Evolutionary conservation across 768 basidiomycete species (phyloP).

Genomic region (Mycena amicta): DNA sequence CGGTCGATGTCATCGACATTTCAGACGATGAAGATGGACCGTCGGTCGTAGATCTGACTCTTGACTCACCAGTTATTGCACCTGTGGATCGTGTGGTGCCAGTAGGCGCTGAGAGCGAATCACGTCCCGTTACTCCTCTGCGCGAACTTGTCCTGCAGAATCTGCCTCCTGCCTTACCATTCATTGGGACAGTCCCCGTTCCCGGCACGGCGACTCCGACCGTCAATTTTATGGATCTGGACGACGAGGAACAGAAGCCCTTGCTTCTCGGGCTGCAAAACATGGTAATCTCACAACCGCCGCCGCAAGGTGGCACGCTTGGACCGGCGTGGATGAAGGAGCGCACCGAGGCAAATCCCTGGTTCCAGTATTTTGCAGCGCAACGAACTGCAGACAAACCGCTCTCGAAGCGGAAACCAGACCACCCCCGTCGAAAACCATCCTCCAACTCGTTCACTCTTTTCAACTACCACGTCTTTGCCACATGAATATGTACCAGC

Average conservation of each 20-base stretch:
- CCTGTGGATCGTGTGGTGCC: too few relatives aligned
- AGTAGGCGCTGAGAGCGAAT: too few relatives aligned
- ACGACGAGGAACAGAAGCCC: not conserved
- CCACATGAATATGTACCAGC: not conserved
- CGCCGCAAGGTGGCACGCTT: not conserved
- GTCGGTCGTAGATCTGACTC: not conserved
- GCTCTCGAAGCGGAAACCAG: not conserved
- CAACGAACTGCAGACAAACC: not conserved
- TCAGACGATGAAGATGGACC: not conserved
- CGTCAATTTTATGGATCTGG: too few relatives aligned
- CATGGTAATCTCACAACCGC: not conserved
- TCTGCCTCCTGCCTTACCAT: not conserved
- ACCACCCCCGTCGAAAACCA: not conserved
- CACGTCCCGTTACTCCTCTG: not conserved
- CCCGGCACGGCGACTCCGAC: too few relatives aligned
- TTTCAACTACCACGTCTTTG: not conserved
- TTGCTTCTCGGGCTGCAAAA: not conserved
- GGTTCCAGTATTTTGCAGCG: not conserved
- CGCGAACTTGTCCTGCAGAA: not conserved
- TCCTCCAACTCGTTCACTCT: not conserved
- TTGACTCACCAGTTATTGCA: not conserved
- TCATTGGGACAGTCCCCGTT: too few relatives aligned
- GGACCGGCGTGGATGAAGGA: not conserved
- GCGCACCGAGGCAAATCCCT: not conserved
- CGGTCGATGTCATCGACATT: not conserved